Conservation (phyloP, 805 yeast species). For the Soucietia sequanensis region DNA sequence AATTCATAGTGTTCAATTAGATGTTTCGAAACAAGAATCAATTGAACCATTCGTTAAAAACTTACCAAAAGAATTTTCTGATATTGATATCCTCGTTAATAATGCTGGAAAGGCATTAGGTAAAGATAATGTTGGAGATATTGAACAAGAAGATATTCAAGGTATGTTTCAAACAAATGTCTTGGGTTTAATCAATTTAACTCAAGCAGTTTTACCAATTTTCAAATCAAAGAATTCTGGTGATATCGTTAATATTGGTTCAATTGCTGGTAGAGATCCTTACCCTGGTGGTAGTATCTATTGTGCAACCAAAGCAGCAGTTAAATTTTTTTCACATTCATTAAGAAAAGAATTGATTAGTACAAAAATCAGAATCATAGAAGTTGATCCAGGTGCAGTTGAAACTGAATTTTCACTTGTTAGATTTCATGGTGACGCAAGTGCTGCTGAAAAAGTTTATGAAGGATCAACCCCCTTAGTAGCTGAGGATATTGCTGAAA, state of each 20-base stretch:
- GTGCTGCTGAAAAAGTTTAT: constrained; percentile 31
- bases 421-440: constrained; percentile 32
- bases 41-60: constrained; percentile 26
- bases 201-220: constrained; percentile 37
- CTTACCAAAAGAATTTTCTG: constrained; percentile 33
- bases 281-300: constrained; percentile 40
- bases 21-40: constrained; percentile 25
- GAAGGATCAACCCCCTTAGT: constrained; percentile 33
- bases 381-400: constrained; percentile 42
- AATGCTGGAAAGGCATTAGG: constrained; percentile 44
- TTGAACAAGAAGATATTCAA: constrained; percentile 26
- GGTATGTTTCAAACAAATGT: constrained; percentile 41
- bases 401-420: constrained; percentile 38
- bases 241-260: constrained; percentile 36
- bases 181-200: constrained; percentile 33
- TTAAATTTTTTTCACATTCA: constrained; percentile 29
- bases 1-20: constrained; percentile 30
- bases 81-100: constrained; percentile 37
- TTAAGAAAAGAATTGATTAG: constrained; percentile 37
- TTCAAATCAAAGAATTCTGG: constrained; percentile 35
- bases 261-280: constrained; percentile 38
- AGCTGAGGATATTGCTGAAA: constrained; percentile 39
- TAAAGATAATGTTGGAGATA: constrained; percentile 27
- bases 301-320: constrained; percentile 40
- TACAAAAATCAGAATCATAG: constrained; percentile 36